Evolutionary conservation across 495 filamentous ascomycete genomes (phyloP).

Genomic region (Parmelia sp.): DNA sequence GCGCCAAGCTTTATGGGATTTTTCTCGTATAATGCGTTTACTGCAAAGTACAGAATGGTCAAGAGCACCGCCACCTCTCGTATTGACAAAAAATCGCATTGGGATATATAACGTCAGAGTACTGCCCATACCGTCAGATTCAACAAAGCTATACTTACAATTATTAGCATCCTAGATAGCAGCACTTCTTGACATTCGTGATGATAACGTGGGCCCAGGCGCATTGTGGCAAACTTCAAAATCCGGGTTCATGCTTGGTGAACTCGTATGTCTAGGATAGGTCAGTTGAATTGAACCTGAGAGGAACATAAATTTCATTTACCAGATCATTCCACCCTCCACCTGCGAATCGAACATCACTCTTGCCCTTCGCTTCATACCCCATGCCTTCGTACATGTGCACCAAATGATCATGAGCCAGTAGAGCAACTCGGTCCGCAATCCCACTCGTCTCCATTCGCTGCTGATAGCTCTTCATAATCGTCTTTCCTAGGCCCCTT

Average conservation of each 20-base stretch:
- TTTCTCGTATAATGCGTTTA: too few species aligned
- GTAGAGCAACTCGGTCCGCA: conserved; percentile 66
- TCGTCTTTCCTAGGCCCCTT: conserved; percentile 64
- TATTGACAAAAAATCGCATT: neutral
- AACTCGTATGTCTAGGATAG: conserved; percentile 16
- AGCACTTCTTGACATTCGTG: neutral
- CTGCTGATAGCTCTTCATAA: conserved; percentile 72
- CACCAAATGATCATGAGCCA: conserved; percentile 67
- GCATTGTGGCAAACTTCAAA: neutral
- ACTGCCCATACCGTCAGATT: neutral
- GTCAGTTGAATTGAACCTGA: neutral
- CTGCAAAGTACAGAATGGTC: neutral
- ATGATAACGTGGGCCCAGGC: neutral
- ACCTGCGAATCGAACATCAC: conserved; percentile 62
- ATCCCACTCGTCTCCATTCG: conserved; percentile 58
- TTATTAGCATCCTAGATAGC: neutral
- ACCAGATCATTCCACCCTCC: conserved; percentile 66
- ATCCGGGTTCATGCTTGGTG: conserved; percentile 2
- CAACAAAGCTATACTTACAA: neutral
- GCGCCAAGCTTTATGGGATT: too few species aligned
- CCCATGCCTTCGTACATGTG: conserved; percentile 71
- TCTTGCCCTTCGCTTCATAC: conserved; percentile 62
- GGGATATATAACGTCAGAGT: neutral
- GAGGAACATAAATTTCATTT: neutral
- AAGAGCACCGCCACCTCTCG: neutral